Evolutionary conservation across 1,139 yeast species (phyloP).

Genomic region (Yamadazyma sp.): DNA sequence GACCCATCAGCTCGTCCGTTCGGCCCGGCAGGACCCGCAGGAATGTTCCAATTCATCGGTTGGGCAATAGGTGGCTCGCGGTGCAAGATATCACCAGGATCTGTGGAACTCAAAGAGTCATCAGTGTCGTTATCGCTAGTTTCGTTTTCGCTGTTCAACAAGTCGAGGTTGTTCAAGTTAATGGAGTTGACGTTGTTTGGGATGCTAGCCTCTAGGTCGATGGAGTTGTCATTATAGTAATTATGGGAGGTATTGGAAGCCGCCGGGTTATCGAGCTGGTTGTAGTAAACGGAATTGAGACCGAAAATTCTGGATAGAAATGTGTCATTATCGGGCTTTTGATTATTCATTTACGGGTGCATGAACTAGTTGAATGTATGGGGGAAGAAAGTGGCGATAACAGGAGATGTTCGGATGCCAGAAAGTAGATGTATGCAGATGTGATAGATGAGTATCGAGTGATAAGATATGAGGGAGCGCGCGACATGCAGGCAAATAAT

Average conservation of each 20-base stretch:
- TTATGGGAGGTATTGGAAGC: conserved; percentile 34
- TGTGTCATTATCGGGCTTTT: conserved; percentile 34
- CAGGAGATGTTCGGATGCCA: background rate
- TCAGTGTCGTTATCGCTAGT: conserved; percentile 11
- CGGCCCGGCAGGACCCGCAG: background rate
- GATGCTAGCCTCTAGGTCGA: conserved; percentile 16
- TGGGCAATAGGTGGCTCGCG: conserved; percentile 7
- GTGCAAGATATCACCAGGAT: conserved; percentile 6
- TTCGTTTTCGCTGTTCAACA: conserved; percentile 14
- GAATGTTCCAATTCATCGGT: conserved; percentile 11
- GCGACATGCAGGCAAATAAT: no score
- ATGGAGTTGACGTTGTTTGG: conserved; percentile 6
- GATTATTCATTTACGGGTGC: conserved; percentile 2
- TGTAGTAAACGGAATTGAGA: conserved; percentile 49
- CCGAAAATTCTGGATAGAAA: conserved; percentile 60
- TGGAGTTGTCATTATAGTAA: conserved; percentile 33
- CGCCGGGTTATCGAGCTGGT: conserved; percentile 21
- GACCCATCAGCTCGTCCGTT: background rate
- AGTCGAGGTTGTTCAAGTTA: conserved; percentile 8
- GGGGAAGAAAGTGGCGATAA: background rate
- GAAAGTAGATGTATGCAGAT: no score
- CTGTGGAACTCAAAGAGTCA: conserved; percentile 10
- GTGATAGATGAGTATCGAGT: background rate
- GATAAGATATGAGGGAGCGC: conserved; percentile 1
- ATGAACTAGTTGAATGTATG: background rate